Evolutionary conservation across 169 alveolate species (phyloP), one percentile per base, ranked within the genome.

Genomic region (Babesia gibsoni): DNA sequence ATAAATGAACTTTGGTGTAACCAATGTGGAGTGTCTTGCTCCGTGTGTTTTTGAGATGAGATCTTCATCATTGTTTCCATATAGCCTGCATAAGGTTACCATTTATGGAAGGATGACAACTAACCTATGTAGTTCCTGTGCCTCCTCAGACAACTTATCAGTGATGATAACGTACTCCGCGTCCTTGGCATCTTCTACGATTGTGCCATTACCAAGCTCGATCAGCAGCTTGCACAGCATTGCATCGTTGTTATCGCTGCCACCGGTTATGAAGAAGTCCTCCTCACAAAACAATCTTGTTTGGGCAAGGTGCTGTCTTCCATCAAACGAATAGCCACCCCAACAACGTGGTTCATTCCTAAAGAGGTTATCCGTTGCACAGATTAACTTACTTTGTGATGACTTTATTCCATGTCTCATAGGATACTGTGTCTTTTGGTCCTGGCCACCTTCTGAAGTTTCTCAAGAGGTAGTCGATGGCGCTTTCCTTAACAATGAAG

Each of bases 391-490:
- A 43, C 67, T 43, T 43, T 3, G 74, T 59, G 32, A 77, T 43
- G 6, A 79, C 29, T 16, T 37, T 16, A 22, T 46, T 66, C 67
- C 92, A 87, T 27, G 70, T 52, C 20, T 54, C 54, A 48, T 87
- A 83, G 49, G 81, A 63, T 30, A 82, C 64, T 18, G 87, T 59
- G 49, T 87, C 92, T 46, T 72, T 82, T 23, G 89, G 89, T 22
- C 87, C 90, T 27, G 92, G 92, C 92, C 92, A 87, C 25, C 67
- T 46, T 33, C 78, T 73, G 53, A 67, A 87, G 57, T 83, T 87
- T 36, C 66, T 69, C 61, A 87, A 73, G 22, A 87, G 81, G 39
- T 79, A 67, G 59, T 87, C 92, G 29, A 87, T 49, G n/a, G 92
- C 92, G 35, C 53, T 58, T 57, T 87, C 92, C 82, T 82, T 83